Evolutionary conservation across 192 early-diverging fungal genomes (phyloP), one percentile per base, ranked within the genome.

Genomic region (Gamsiella multidivaricata): DNA sequence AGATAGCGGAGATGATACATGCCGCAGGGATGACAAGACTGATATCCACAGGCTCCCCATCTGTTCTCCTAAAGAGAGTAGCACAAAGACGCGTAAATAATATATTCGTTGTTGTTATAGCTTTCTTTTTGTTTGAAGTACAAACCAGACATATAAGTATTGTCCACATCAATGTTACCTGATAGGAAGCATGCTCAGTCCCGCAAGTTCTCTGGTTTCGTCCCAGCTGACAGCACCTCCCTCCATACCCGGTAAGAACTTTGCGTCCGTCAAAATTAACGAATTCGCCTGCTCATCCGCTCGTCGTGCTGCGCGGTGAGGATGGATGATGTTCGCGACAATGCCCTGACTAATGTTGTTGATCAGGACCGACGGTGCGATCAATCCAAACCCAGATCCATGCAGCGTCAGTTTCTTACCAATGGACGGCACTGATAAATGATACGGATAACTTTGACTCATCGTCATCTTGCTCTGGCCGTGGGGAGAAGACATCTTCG

Each of bases 221-320:
- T 58, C 66, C 74, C 74, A 78, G 47, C 74, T 78, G 25, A 78
- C 74, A 34, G 65, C 65, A 42, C 69, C 79, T 17, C 69, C 69
- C n/a, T 81, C 80, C 80, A 81, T 81, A 5, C 80, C 80, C 3
- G 80, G 80, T 29, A 81, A 54, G 33, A 81, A 69, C 46, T 74
- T 72, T 26, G 67, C 70, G 25, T 81, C 80, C 18, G 70, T 81
- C 54, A 81, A 22, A 10, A 74, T 52, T 0, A 81, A 47, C 2
- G 70, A 69, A 34, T 60, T 69, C 36, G 67, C 65, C 18, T 68
- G 69, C 29, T 65, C 46, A 15, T 80, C 69, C 3, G 51, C 65
- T 32, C 70, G 53, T 34, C 72, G 57, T 2, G 80, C 66, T 2
- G 70, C 80, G n/a, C 80, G 80, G 22, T 67, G 31, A 11, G 65